Base-by-base conservation (phyloP, 768 basidiomycete genomes). In the Lactarius akahatsu region DNA sequence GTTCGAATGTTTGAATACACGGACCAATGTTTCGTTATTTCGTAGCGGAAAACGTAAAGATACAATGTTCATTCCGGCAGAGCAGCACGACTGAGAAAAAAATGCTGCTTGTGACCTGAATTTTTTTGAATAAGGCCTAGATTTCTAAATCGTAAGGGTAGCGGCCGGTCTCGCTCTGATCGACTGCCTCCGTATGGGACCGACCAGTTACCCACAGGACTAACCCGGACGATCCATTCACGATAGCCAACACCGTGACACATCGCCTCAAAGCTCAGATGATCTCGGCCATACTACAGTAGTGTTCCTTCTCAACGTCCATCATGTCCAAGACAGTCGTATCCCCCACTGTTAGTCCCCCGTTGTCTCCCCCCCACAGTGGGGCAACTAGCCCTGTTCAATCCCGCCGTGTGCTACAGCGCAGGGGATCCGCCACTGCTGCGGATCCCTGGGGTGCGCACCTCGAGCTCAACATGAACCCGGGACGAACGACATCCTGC, bases 341-440 rank as follows among this genome's bases (percentile, higher is more conserved):
- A 6, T 58, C 15, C 52, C 41, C 50, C 23, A 4, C 61, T 16
- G 28, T 38, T 50, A 69, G 68, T 16, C 68, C 68, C 3, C 61
- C 65, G 15, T 28, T 47, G 23, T 62, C 65, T 26, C 68, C 68
- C 8, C 56, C 61, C 26, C 68, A 54, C 34, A 62, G 47, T 8
- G 68, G 9, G 50, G 28, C 65, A 47, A 61, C 69, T n/a, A 61
- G 47, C 59, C 62, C 64, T 15, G 20, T 56, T 4, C 59, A 30
- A 13, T 50, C 69, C 15, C 77, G 79, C 40, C 71, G 80, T 55
- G 79, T 91, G 45, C 79, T 83, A 30, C 72, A 81, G 8, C 82
- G 91, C 20, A 82, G 90, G 57, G 90, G 91, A 20, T 92, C 91
- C 0, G 76, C 81, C 16, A 80, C 84, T 34, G 91, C 91, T 0